A percentile compares a stretch with the other conserved stretches of the same genome.
phyloP scores from a whole-genome alignment of 2,329 filamentous ascomycete species.

The Leptodontidium sp. region DNA sequence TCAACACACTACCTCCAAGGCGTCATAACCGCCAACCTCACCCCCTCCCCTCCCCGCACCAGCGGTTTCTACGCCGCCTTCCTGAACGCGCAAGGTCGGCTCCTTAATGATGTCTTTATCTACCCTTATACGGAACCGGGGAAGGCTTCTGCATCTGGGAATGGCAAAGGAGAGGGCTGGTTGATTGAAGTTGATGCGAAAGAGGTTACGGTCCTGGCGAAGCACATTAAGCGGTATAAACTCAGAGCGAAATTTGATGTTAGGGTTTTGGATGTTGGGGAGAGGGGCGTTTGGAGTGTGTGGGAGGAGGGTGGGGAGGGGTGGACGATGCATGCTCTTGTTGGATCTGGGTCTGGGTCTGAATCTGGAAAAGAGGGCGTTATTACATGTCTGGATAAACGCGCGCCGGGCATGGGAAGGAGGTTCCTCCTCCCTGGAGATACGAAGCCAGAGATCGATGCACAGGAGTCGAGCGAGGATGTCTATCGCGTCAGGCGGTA shows the following conservation, averaged over 20 bases:
- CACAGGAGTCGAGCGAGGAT: conserved; percentile 58
- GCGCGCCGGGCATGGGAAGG: conserved; percentile 64
- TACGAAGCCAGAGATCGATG: conserved; percentile 43
- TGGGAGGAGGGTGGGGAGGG: conserved; percentile 59
- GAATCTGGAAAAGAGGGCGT: conserved; percentile 31
- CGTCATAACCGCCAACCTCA: conserved; percentile 77
- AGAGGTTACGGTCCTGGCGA: conserved; percentile 68
- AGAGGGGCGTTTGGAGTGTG: conserved; percentile 74
- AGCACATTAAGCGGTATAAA: conserved; percentile 85
- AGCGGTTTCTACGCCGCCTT: conserved; percentile 82
- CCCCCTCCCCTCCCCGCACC: conserved; percentile 42
- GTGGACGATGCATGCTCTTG: conserved; percentile 32
- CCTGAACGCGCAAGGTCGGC: conserved; percentile 82
- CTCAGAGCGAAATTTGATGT: conserved; percentile 81
- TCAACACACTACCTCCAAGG: conserved; percentile 88
- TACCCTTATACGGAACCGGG: conserved; percentile 61
- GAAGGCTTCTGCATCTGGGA: neutral
- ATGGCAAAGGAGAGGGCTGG: conserved; percentile 54
- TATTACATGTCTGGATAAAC: conserved; percentile 53
- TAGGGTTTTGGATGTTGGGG: conserved; percentile 68
- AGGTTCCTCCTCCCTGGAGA: conserved; percentile 54
- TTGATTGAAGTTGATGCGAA: conserved; percentile 83
- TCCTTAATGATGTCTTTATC: conserved; percentile 90
- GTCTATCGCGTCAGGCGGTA: conserved; percentile 82
- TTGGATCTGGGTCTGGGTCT: neutral